A percentile compares a stretch with the other conserved stretches of the same genome.
Evolutionary conservation across 306 rosid genomes (phyloP).

Genomic region (Ormosia emarginata): DNA sequence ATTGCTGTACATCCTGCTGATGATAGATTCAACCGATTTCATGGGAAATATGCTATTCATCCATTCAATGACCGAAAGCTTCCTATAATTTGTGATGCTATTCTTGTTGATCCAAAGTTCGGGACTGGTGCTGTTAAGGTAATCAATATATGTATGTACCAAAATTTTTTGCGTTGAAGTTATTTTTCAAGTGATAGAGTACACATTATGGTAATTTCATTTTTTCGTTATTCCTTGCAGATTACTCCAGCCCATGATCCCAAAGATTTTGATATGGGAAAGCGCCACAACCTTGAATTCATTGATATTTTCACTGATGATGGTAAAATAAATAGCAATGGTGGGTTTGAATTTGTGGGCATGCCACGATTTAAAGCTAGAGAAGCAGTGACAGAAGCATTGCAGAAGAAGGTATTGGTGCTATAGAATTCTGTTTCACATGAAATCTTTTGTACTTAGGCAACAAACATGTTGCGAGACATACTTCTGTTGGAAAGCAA

Average conservation of each 20-base stretch:
- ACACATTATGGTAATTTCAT: neutral
- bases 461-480: neutral
- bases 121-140: constrained; percentile 99
- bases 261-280: constrained; percentile 91
- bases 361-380: constrained; percentile 89
- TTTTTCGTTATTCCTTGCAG: constrained; percentile 40
- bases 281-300: constrained; percentile 77
- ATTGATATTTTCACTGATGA: constrained; percentile 81
- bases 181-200: constrained; percentile 12
- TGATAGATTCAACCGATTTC: constrained; percentile 50
- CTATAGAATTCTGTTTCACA: neutral
- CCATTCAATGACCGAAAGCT: constrained; percentile 78
- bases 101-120: constrained; percentile 86
- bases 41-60: constrained; percentile 65
- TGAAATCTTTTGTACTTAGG: constrained; percentile 4
- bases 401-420: constrained; percentile 69
- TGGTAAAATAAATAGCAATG: constrained; percentile 85
- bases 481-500: constrained; percentile 7
- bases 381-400: constrained; percentile 68
- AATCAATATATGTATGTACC: constrained; percentile 4
- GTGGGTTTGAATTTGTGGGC: constrained; percentile 76
- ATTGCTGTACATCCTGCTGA: constrained; percentile 64
- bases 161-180: neutral
- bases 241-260: constrained; percentile 99
- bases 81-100: constrained; percentile 77